These are phyloP conservation scores for Fusarium odoratissimum DNA, from an alignment of 2,329 filamentous ascomycete genomes.

Conservation along the genomic window DNA sequence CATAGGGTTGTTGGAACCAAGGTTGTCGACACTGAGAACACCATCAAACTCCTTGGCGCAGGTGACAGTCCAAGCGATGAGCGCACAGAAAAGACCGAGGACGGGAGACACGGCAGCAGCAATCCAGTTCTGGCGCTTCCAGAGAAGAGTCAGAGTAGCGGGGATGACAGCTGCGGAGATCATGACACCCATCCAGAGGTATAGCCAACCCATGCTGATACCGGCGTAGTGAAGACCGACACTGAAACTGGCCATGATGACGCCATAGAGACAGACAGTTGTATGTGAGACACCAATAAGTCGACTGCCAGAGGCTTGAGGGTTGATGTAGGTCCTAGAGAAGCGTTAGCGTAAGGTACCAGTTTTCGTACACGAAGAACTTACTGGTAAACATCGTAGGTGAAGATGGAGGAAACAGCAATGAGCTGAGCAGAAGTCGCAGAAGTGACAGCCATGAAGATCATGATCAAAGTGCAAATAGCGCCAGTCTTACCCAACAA, in stretches of 20 bases:
- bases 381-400: slow-evolving; percentile 33
- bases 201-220: slow-evolving; percentile 89
- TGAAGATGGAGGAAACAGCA: slow-evolving; percentile 84
- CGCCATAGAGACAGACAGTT: slow-evolving; percentile 76
- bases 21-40: slow-evolving; percentile 75
- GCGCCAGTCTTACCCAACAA: slow-evolving; percentile 66
- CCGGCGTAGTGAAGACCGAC: slow-evolving; percentile 79
- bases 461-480: slow-evolving; percentile 42
- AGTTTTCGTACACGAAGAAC: fast-evolving
- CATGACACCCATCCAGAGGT: slow-evolving; percentile 91
- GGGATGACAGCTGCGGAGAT: slow-evolving; percentile 88
- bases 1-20: slow-evolving; percentile 88
- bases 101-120: slow-evolving; percentile 76
- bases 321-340: slow-evolving; percentile 67
- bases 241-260: slow-evolving; percentile 82
- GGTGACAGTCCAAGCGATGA: slow-evolving; percentile 82
- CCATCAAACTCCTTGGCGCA: slow-evolving; percentile 74
- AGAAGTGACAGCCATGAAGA: slow-evolving; percentile 76
- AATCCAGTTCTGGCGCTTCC: slow-evolving; percentile 80
- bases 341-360: fast-evolving
- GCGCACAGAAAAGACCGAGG: slow-evolving; percentile 72
- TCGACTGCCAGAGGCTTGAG: slow-evolving; percentile 76
- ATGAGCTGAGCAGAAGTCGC: slow-evolving; percentile 87
- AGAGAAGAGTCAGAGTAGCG: slow-evolving; percentile 81
- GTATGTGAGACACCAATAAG: slow-evolving; percentile 84